Evolutionary conservation across 441 rosid species (phyloP), one percentile per base, ranked within the genome.

Genomic region (Arabidopsis hybrid): DNA sequence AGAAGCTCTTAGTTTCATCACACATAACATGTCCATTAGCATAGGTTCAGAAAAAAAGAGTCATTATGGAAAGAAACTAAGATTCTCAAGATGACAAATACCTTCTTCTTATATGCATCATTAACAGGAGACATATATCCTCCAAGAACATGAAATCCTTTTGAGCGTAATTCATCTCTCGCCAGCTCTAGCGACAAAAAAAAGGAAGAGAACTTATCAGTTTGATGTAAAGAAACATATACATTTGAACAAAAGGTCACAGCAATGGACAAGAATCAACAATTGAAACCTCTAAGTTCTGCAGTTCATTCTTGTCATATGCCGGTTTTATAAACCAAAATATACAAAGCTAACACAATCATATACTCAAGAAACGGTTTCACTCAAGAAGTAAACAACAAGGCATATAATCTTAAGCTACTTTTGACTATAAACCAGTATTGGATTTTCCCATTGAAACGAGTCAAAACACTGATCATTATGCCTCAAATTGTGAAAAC

Each of bases 51-150:
- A 29, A 36, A 34, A 64, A 21, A 47, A 17, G 47, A 36, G 16
- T 38, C 59, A 29, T 3, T 57, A 13, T 0, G 35, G 21, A 51
- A 42, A 18, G 26, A 69, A 69, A 47, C 65, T 62, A 63, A 60
- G 32, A 36, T 42, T 62, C 12, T 21, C 49, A 65, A 17, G 32
- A 34, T 4, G 38, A n/a, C 35, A 51, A 2, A 75, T 74, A 92
- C 97, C 88, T 69, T 72, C 75, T 96, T 96, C 72, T 86, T 80
- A 85, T 91, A 95, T 10, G 91, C 93, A 81, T 95, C 93, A 80
- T 84, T 89, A 29, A 85, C 98, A 55, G 98, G 97, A 21, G 98
- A 95, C 94, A 95, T 84, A 45, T 93, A 95, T 73, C 90, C 97
- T 52, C 93, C 97, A 80, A 93, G 83, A 76, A 93, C 97, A 83